Base-by-base conservation (phyloP, 2,329 filamentous ascomycete genomes). In the Aspergillus uvarum region DNA sequence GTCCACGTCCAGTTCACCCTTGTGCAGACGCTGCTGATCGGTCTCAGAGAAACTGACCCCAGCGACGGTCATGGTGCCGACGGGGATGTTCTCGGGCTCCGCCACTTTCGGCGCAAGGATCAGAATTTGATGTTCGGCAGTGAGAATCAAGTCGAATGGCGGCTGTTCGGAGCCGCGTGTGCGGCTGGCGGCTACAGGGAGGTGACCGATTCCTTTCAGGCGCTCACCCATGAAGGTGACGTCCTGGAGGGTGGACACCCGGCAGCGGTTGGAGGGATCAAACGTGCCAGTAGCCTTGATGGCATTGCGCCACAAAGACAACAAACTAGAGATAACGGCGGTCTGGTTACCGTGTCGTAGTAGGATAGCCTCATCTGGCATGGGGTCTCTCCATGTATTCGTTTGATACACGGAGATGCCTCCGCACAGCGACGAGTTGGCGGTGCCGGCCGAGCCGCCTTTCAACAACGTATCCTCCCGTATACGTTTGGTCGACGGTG, bases 401-500 rank as follows among this genome's bases (percentile, higher is more conserved):
- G 67, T 74, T 58, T 76, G 73, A 21, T 71, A 72, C 21, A 81
- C 74, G 12, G 73, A 77, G 26, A 81, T 77, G 14, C 74, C 70
- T 14, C 80, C 80, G n/a, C 70, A 68, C 16, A 74, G 65, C 2
- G 74, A 76, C 11, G 71, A 71, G 31, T 66, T 68, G 42, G 70
- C 62, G 16, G 62, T 59, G 19, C 66, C 68, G 51, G 68, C 61
- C 0, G 70, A 67, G 38, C 47, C 52, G 16, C 79, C 79, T 59
- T 77, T 77, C 48, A 80, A 71, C 19, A 81, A 70, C 1, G 76
- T 73, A 47, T 79, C 78, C 68, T 81, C 78, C 16, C 77, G 76
- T 6, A 79, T 65, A 26, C 78, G 77, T 53, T 78, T 76, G 7
- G 80, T 81, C n/a, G 78, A 77, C 8, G 80, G 80, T 4, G 80